Base-by-base conservation (phyloP, 768 basidiomycete species). In the Trametes meyenii region DNA sequence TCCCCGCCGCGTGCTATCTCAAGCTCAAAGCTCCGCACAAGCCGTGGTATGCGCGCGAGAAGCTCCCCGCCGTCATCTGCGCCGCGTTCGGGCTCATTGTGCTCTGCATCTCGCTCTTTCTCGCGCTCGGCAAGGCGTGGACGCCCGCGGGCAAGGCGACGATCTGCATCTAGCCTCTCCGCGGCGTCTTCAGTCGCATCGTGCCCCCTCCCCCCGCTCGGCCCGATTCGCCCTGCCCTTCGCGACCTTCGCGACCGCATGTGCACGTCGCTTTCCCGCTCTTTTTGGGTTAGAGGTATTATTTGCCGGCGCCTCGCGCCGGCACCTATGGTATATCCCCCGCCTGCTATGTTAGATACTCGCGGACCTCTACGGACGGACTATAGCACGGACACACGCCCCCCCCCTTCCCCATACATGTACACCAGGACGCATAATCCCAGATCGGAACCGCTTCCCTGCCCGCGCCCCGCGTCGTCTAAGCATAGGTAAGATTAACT, bases 1-100 rank as follows among this genome's bases (percentile, higher is more conserved):
- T 94, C 71, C 90, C 94, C 11, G 89, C 94, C 0, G 87, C 85
- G 2, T 96, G 94, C 73, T 94, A 91, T 77, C 76, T 92, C 69
- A 89, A 89, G 72, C 85, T 96, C 49, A 71, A 81, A 13, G 83
- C 87, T 63, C 73, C 79, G 48, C 73, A 73, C 10, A 66, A 75
- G 17, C 85, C 86, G 17, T 89, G 92, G 87, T 77, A 87, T 66
- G 83, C 88, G 51, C 83, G 86, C 21, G 72, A 82, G 39, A 93
- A 92, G 70, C 76, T 95, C 24, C 92, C 91, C 2, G 92, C 96
- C 0, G 77, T 87, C 24, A 64, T 75, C 3, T 96, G 94, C 70
- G 85, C 83, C 2, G 66, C 71, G 2, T 98, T 97, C 69, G 95
- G 95, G 2, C 55, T 84, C 13, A 48, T 88, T 36, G 93, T 94